These are phyloP conservation scores for Yamadazyma friedrichii DNA, from an alignment of 1,139 yeast genomes.

Conservation along the genomic window DNA sequence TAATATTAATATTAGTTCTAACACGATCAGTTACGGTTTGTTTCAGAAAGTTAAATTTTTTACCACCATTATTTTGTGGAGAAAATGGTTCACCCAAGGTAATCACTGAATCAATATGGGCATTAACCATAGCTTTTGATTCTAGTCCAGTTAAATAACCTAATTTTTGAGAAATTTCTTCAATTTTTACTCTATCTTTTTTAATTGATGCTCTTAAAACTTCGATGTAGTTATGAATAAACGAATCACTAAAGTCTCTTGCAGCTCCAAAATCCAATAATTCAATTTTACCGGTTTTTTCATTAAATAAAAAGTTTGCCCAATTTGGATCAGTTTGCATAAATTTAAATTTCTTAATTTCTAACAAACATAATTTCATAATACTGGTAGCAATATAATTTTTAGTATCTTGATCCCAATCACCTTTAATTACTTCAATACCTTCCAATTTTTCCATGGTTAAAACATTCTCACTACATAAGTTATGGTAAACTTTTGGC, in stretches of 20 bases:
- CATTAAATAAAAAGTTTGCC: slow-evolving; percentile 93
- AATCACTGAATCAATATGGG: slow-evolving; percentile 88
- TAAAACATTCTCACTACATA: slow-evolving; percentile 79
- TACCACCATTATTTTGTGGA: slow-evolving; percentile 46
- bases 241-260: slow-evolving; percentile 65
- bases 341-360: slow-evolving; percentile 78
- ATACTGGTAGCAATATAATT: slow-evolving; percentile 83
- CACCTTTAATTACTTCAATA: slow-evolving; percentile 73
- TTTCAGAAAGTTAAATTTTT: slow-evolving; percentile 64
- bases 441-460: slow-evolving; percentile 93
- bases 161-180: slow-evolving; percentile 62
- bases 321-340: slow-evolving; percentile 99
- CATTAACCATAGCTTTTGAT: slow-evolving; percentile 80
- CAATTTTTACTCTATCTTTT: slow-evolving; percentile 65
- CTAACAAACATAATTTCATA: slow-evolving; percentile 83
- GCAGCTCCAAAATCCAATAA: slow-evolving; percentile 95
- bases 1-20: slow-evolving; percentile 76
- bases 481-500: slow-evolving; percentile 75
- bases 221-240: slow-evolving; percentile 66
- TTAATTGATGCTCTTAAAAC: slow-evolving; percentile 76
- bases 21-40: slow-evolving; percentile 96
- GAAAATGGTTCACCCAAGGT: slow-evolving; percentile 92
- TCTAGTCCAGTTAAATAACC: slow-evolving; percentile 94
- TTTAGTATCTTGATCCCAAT: slow-evolving; percentile 70
- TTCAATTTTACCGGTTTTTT: slow-evolving; percentile 64